These are phyloP conservation scores for Neurospora sp. DNA, from an alignment of 495 filamentous ascomycete genomes.

Conservation along the genomic window DNA sequence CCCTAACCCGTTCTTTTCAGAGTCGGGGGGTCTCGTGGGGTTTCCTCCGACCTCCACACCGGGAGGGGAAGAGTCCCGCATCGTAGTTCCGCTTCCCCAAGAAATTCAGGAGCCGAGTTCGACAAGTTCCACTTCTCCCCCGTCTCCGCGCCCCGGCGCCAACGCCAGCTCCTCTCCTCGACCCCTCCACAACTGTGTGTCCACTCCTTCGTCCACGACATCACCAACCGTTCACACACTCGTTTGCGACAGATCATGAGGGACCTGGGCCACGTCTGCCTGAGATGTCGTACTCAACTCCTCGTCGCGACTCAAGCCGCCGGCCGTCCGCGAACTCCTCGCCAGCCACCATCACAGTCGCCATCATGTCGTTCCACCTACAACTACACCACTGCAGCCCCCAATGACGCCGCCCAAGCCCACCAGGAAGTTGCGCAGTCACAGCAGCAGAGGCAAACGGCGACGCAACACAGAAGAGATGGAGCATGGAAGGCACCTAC, in stretches of 20 bases:
- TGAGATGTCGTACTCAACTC: constrained; percentile 15
- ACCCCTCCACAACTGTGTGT: neutral
- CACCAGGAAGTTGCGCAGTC: neutral
- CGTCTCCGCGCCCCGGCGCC: neutral
- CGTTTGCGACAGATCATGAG: constrained; percentile 9
- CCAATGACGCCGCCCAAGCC: neutral
- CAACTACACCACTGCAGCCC: constrained; percentile 1
- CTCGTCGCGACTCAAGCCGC: constrained; percentile 3
- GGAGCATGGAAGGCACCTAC: neutral
- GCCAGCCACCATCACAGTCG: neutral
- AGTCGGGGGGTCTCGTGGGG: neutral
- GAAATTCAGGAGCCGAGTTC: neutral
- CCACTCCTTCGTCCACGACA: neutral
- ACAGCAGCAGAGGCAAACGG: neutral
- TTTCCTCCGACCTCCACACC: neutral
- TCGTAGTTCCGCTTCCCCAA: neutral
- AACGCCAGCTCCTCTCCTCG: neutral
- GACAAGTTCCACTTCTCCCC: neutral
- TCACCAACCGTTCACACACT: neutral
- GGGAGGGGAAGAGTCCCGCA: neutral
- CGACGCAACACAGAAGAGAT: neutral
- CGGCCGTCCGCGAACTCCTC: neutral
- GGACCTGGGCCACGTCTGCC: constrained; percentile 18
- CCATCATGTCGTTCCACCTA: neutral
- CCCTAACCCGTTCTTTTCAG: neutral